Evolutionary conservation across 2,329 filamentous ascomycete species (phyloP), one percentile per base, ranked within the genome.

Genomic region (Aspergillus nomiae): DNA sequence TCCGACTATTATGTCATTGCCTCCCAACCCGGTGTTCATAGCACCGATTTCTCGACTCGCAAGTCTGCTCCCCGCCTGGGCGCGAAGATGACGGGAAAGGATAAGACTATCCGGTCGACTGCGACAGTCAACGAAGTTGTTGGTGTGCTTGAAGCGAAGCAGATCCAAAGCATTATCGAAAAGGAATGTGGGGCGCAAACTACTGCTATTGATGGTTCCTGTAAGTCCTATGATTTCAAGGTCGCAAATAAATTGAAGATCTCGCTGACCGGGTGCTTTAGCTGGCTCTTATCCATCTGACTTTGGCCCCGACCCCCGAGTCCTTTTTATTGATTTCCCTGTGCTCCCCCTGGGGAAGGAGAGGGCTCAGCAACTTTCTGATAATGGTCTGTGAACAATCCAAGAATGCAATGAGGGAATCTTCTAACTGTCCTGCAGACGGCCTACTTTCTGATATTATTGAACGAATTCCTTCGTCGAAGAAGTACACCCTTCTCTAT

Each of bases 1-100:
- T 92, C 91, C 24, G 84, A 88, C 57, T 86, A 86, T 69, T 97
- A 97, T 79, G 81, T 96, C 62, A 77, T 97, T 68, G 85, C 96
- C 65, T 87, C 88, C 34, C 92, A 97, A 74, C 89, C 91, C 12
- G 90, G 90, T 68, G 84, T 93, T 61, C 88, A 89, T 69, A 85
- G 88, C 48, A 82, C 83, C 65, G 92, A 96, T 76, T 88, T 94
- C 71, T 79, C 81, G 68, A 79, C 81, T 70, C 74, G 78, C 77
- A 74, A 77, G 74, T 80, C 81, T 66, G 82, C 82, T 69, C 86
- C 82, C 73, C 85, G 82, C 79, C 84, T 80, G 81, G 84, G 76
- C 63, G 80, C 81, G 66, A 83, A 85, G 71, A 81, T 84, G 66
- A 75, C 79, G 41, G 78, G 75, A 56, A 69, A 80, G 65, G 79